phyloP scores from a whole-genome alignment of 2,329 filamentous ascomycete species.

The Diplodia seriata region DNA sequence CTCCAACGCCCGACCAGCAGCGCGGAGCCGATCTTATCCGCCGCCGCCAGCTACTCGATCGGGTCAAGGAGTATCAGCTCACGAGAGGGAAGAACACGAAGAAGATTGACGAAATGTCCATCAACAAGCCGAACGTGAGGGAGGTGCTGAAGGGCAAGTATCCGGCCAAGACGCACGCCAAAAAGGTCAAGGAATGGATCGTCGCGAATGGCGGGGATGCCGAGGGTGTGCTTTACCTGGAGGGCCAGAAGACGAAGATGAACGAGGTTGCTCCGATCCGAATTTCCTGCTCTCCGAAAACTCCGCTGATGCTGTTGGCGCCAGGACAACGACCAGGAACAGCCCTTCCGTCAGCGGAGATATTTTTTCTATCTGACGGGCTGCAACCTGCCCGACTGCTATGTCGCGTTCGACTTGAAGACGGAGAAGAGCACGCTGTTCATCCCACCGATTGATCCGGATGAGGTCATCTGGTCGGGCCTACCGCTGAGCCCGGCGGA shows the following conservation, averaged over 20 bases:
- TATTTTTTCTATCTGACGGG: conserved; percentile 96
- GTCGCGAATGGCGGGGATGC: conserved; percentile 66
- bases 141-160: conserved; percentile 64
- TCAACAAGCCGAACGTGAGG: conserved; percentile 29
- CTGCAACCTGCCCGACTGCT: conserved; percentile 79
- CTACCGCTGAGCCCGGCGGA: conserved; percentile 79
- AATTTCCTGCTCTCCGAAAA: too few species aligned
- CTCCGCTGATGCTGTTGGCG: not conserved
- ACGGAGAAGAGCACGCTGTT: conserved; percentile 80
- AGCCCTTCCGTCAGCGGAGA: conserved; percentile 78
- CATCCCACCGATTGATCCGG: conserved; percentile 87
- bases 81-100: conserved; percentile 4
- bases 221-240: conserved; percentile 82
- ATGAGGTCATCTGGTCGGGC: conserved; percentile 91
- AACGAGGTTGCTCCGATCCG: conserved; percentile 60
- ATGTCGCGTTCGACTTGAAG: conserved; percentile 80
- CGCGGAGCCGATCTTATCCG: conserved; percentile 22
- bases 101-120: conserved; percentile 25
- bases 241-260: conserved; percentile 80
- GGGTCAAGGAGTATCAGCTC: conserved; percentile 24
- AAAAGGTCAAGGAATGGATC: conserved; percentile 81
- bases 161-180: conserved; percentile 86
- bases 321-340: conserved; percentile 79
- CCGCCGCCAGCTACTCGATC: conserved; percentile 16
- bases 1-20: not conserved